A percentile compares a stretch with the other conserved stretches of the same genome.
phyloP scores from a whole-genome alignment of 257 asterid genomes.

The Solanum piurae region DNA sequence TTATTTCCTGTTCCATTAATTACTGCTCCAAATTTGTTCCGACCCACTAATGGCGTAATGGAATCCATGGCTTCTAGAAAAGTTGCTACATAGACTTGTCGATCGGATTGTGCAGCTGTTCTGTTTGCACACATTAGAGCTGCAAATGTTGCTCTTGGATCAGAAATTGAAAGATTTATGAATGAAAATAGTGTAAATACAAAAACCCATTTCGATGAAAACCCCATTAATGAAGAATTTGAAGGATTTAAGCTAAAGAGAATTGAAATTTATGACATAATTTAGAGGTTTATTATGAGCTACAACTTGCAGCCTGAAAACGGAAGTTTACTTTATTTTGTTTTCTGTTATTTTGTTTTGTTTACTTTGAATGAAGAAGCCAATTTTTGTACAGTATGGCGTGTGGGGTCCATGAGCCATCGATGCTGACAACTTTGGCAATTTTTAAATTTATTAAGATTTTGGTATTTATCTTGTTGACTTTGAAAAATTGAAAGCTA shows the following conservation, averaged over 20 bases:
- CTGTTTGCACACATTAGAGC: conserved; percentile 39
- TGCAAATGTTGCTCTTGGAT: conserved; percentile 51
- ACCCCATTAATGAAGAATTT: conserved; percentile 5
- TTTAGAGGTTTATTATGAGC: not conserved
- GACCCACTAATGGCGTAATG: conserved; percentile 15
- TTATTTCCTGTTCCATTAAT: conserved; percentile 37
- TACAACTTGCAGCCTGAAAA: not conserved
- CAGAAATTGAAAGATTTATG: conserved; percentile 10
- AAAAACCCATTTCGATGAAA: not conserved
- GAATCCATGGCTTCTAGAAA: conserved; percentile 50
- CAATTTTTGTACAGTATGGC: too few relatives aligned
- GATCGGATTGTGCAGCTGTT: conserved; percentile 28
- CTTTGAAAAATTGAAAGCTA: not conserved
- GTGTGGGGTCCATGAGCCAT: not conserved
- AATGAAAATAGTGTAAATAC: not conserved
- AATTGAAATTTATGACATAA: not conserved
- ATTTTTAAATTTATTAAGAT: not conserved
- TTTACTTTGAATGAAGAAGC: not conserved
- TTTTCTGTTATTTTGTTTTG: not conserved
- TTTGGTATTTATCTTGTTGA: not conserved
- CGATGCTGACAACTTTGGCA: not conserved
- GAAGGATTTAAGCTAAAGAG: not conserved
- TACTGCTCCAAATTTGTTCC: conserved; percentile 28
- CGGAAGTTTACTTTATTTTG: not conserved
- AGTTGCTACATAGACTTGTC: conserved; percentile 25